A percentile compares a stretch with the other conserved stretches of the same genome.
Evolutionary conservation across 176 grass and related monocot genomes (phyloP).

Genomic region (Triticum monococcum): DNA sequence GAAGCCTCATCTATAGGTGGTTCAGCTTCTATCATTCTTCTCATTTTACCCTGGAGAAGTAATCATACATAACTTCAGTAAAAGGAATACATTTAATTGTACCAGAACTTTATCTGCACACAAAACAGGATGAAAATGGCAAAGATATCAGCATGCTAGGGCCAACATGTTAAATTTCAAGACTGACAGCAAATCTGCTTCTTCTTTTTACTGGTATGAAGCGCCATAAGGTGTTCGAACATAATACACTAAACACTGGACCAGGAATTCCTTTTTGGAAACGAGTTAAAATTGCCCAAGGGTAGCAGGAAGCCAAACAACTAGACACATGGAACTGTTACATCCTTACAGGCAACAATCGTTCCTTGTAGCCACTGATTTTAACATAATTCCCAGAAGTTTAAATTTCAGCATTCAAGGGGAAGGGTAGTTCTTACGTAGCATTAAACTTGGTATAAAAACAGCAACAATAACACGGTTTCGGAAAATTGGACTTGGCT

Average conservation of each 20-base stretch:
- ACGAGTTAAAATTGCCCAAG: not conserved
- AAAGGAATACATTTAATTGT: not conserved
- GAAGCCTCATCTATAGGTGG: conserved; percentile 71
- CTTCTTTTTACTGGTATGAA: not conserved
- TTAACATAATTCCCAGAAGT: not conserved
- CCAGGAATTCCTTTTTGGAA: not conserved
- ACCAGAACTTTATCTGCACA: not conserved
- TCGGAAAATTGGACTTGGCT: not conserved
- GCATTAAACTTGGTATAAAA: not conserved
- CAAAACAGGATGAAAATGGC: conserved; percentile 3
- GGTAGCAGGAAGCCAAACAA: not conserved
- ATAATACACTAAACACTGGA: not conserved
- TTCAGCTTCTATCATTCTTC: conserved; percentile 91
- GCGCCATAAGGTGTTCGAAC: not conserved
- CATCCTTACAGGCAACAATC: too few relatives aligned
- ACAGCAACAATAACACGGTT: not conserved
- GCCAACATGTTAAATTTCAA: not conserved
- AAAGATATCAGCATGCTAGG: not conserved
- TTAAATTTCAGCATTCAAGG: not conserved
- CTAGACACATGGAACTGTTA: not conserved
- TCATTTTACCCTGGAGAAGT: conserved; percentile 83
- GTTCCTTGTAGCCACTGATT: not conserved
- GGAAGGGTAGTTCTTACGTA: not conserved
- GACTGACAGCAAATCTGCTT: not conserved
- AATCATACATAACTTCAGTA: conserved; percentile 28